Evolutionary conservation across 345 rosid genomes (phyloP), one percentile per base, ranked within the genome.

Genomic region (Gossypium rotundifolium): DNA sequence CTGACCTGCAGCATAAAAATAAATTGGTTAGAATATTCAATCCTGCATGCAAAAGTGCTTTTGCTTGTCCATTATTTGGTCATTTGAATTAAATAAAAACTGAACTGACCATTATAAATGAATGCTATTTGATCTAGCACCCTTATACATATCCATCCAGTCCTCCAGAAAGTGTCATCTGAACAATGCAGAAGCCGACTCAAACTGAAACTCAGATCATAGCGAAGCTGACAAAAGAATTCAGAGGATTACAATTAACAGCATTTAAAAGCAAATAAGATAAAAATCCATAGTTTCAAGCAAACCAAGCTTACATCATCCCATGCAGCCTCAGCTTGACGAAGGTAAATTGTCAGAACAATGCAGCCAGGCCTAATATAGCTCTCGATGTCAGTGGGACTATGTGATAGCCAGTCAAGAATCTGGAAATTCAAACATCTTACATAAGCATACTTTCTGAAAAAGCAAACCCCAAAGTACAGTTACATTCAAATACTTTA

Each of bases 321-420:
- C 99, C 99, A 96, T 67, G 91, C 87, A 65, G 88, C 86, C 83
- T 88, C 99, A 45, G 87, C 74, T 83, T 90, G 97, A 79, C 89
- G 88, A 84, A 96, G 96, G 83, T 95, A 91, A 52, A 91, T 74
- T 12, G 99, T 93, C 74, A 95, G 79, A 75, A 95, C 80, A 65
- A 95, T 83, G 79, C 99, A 95, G 61, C 99, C 99, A 76, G 99
- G 99, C 76, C 97, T 87, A 72, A 95, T 95, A 87, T 95, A 90
- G 90, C 99, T 91, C 94, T 93, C 99, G 70, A 95, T 95, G 79
- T 95, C 99, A 71, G 96, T 87, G 25, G 98, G 99, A 86, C 96
- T 96, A 79, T 91, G 93, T 70, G 97, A 83, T 71, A 96, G 78
- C 99, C 97, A 96, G 59, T 90, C 90, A 75, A 96, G 87, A 81